A percentile compares a stretch with the other conserved stretches of the same genome.
phyloP scores from a whole-genome alignment of 257 asterid species.

The Forsythia viridissima region DNA sequence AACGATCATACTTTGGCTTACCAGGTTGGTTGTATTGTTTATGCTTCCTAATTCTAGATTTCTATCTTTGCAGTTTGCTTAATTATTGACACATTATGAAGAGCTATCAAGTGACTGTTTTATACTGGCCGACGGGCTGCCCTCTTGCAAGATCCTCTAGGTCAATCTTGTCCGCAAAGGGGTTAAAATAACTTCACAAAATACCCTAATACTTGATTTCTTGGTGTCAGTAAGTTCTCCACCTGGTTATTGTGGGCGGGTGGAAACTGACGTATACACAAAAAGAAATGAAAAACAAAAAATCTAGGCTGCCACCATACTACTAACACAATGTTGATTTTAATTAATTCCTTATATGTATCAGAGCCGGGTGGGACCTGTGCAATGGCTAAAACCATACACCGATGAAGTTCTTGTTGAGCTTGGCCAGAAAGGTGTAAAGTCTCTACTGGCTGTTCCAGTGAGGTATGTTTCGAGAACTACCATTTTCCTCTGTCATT shows the following conservation, averaged over 20 bases:
- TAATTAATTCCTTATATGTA: constrained; percentile 6
- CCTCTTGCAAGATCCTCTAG: background rate
- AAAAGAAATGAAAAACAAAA: background rate
- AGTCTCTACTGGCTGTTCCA: constrained; percentile 89
- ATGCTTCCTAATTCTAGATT: constrained; percentile 1
- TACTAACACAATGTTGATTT: background rate
- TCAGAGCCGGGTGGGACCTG: constrained; percentile 99
- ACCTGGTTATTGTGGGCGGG: background rate
- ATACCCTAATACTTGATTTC: background rate
- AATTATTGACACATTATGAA: background rate
- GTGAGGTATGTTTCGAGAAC: constrained; percentile 52
- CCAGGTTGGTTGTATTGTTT: constrained; percentile 56
- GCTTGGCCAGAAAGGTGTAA: constrained; percentile 87
- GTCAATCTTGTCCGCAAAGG: background rate
- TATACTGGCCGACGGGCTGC: background rate
- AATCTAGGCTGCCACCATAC: background rate
- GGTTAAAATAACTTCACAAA: background rate
- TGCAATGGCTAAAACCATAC: constrained; percentile 95
- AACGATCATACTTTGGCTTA: constrained; percentile 85
- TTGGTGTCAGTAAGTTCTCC: background rate
- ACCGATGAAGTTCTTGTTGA: constrained; percentile 96
- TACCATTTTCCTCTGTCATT: background rate
- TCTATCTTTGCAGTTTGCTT: background rate
- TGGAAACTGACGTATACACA: background rate
- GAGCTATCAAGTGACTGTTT: background rate